A percentile compares a stretch with the other conserved stretches of the same genome.
These are phyloP conservation scores for Alternaria dauci DNA, from an alignment of 2,329 filamentous ascomycete genomes.

Conservation along the genomic window DNA sequence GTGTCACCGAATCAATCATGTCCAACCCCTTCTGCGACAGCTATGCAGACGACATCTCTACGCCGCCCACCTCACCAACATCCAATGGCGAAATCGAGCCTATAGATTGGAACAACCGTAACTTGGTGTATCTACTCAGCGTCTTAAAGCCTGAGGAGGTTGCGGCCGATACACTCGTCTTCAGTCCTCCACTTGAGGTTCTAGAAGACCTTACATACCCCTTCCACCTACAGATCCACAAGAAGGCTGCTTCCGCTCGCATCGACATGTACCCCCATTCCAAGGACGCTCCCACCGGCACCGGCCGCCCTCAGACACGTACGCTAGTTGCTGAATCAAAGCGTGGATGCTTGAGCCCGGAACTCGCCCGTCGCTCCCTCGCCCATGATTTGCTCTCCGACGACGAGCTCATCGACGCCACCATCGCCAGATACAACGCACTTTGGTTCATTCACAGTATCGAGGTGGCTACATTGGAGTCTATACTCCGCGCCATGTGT, in stretches of 20 bases:
- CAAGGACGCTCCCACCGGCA: constrained; percentile 25
- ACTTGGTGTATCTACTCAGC: constrained; percentile 30
- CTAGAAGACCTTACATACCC: constrained; percentile 12
- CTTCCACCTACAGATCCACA: constrained; percentile 23
- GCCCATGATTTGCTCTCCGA: constrained; percentile 17
- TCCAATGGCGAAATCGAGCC: background rate
- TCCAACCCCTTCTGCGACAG: constrained; percentile 21
- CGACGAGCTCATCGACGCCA: background rate
- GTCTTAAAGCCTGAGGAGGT: constrained; percentile 24
- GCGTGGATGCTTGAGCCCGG: background rate
- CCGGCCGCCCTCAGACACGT: constrained; percentile 9
- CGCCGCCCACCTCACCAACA: constrained; percentile 1
- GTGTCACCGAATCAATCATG: background rate
- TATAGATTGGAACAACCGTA: constrained; percentile 26
- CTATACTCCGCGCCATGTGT: constrained; percentile 25
- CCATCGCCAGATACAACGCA: constrained; percentile 21
- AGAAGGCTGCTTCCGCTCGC: background rate
- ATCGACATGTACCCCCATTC: constrained; percentile 6
- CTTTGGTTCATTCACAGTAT: constrained; percentile 17
- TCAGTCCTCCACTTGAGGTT: constrained; percentile 24
- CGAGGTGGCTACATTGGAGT: background rate
- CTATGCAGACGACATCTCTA: constrained; percentile 6
- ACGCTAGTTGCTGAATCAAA: constrained; percentile 21
- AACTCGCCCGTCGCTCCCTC: constrained; percentile 19
- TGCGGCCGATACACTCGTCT: constrained; percentile 14